These are phyloP conservation scores for Pneumocystis sp. DNA, from an alignment of 1,139 yeast genomes.

Conservation along the genomic window DNA sequence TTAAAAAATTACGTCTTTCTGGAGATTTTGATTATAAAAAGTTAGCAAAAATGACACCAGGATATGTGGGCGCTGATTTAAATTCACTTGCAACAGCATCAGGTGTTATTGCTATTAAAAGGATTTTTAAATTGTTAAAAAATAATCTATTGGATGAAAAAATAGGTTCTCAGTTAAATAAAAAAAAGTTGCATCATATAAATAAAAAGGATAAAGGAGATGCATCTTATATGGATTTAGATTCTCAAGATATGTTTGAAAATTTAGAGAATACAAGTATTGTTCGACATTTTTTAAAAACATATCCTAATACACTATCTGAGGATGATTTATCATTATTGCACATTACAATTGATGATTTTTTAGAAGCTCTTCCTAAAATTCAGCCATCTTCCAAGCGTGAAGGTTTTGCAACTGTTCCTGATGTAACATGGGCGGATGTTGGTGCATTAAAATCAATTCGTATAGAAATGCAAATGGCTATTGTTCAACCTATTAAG, in stretches of 20 bases:
- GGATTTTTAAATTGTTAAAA: conserved; percentile 41
- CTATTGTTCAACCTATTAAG: conserved; percentile 90
- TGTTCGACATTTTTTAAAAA: conserved; percentile 53
- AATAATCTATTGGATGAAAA: background rate
- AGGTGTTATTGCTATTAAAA: conserved; percentile 83
- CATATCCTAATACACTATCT: conserved; percentile 69
- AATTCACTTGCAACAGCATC: conserved; percentile 91
- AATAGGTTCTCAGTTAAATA: background rate
- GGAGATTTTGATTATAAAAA: conserved; percentile 57
- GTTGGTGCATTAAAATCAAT: conserved; percentile 78
- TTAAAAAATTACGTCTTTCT: conserved; percentile 42
- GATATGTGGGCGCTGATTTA: conserved; percentile 95
- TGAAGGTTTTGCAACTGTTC: conserved; percentile 97
- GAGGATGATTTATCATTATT: conserved; percentile 60
- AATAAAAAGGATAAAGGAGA: conserved; percentile 15
- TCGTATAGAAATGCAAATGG: conserved; percentile 86
- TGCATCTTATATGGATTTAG: conserved; percentile 12
- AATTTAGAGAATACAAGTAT: conserved; percentile 27
- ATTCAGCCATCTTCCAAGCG: conserved; percentile 96
- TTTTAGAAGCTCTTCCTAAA: conserved; percentile 70
- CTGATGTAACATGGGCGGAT: conserved; percentile 90
- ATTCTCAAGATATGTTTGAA: conserved; percentile 4
- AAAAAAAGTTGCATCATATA: conserved; percentile 4
- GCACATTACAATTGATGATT: conserved; percentile 64
- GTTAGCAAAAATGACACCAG: conserved; percentile 88